Conservation (phyloP, 1,139 yeast genomes). For the Meyerozyma athensensis region DNA sequence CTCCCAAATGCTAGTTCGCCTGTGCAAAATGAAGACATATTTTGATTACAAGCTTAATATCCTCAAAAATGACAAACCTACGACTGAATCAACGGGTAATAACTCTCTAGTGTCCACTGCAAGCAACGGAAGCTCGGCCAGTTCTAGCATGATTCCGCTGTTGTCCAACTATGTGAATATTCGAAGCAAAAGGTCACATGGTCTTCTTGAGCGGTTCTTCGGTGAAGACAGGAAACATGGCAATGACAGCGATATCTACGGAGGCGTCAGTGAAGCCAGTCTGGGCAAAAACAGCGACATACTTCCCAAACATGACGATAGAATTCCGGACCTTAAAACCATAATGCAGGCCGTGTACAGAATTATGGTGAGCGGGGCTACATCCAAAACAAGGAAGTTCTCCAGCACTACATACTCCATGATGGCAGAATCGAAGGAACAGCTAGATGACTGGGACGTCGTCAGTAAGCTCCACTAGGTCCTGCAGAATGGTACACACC, state of each 20-base stretch:
- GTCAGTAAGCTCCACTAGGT: slow-evolving; percentile 22
- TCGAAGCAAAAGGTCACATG: not conserved
- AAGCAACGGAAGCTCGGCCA: not conserved
- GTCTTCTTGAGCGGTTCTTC: slow-evolving; percentile 2
- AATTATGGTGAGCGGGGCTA: slow-evolving; percentile 17
- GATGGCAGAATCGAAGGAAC: slow-evolving; percentile 24
- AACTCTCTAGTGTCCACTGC: not conserved
- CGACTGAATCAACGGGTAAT: slow-evolving; percentile 8
- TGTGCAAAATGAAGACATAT: slow-evolving; percentile 14
- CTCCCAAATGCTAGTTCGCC: slow-evolving; percentile 20
- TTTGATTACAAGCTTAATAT: slow-evolving; percentile 13
- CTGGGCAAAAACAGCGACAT: slow-evolving; percentile 3
- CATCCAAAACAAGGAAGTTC: not conserved
- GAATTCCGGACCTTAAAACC: slow-evolving; percentile 13
- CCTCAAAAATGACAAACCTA: slow-evolving; percentile 9
- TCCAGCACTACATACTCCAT: slow-evolving; percentile 7
- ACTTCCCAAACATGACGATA: slow-evolving; percentile 4
- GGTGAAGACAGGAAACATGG: not conserved
- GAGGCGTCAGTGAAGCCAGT: slow-evolving; percentile 20
- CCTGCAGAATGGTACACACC: not conserved
- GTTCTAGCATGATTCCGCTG: not conserved
- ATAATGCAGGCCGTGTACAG: slow-evolving; percentile 27
- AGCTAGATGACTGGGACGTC: slow-evolving; percentile 41
- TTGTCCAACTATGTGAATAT: not conserved
- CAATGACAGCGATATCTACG: slow-evolving; percentile 17